These are phyloP conservation scores for Maudiozyma humilis DNA, from an alignment of 1,139 yeast species.

Conservation along the genomic window DNA sequence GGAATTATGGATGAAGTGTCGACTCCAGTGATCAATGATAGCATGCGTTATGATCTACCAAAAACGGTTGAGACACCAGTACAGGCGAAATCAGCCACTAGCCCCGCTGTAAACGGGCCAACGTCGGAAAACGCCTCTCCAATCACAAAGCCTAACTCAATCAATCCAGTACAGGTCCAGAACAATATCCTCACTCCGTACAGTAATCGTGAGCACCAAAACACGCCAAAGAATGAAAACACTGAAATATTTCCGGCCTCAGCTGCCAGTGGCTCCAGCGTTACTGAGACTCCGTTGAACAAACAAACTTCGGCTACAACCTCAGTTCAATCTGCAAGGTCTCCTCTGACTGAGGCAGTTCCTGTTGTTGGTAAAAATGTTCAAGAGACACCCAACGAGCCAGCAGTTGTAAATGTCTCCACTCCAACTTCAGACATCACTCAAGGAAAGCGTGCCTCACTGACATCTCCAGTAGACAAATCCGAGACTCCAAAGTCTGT, in stretches of 20 bases:
- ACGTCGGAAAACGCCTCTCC: background rate
- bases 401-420: too few species aligned
- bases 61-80: background rate
- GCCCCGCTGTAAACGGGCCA: constrained; percentile 1
- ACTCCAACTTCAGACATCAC: too few species aligned
- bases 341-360: background rate
- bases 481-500: background rate
- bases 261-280: background rate
- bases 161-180: constrained; percentile 4
- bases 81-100: background rate
- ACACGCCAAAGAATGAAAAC: constrained; percentile 8
- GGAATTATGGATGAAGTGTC: constrained; percentile 23
- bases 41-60: background rate
- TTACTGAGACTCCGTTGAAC: background rate
- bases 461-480: background rate
- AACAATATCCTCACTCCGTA: constrained; percentile 13
- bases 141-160: background rate
- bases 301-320: background rate
- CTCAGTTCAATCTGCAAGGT: background rate
- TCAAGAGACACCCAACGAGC: too few species aligned
- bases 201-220: constrained; percentile 5
- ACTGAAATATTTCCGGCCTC: constrained; percentile 2
- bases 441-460: too few species aligned
- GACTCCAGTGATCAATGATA: constrained; percentile 1
- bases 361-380: background rate